phyloP scores from a whole-genome alignment of 208 protist genomes.

The Porcisia hertigi region DNA sequence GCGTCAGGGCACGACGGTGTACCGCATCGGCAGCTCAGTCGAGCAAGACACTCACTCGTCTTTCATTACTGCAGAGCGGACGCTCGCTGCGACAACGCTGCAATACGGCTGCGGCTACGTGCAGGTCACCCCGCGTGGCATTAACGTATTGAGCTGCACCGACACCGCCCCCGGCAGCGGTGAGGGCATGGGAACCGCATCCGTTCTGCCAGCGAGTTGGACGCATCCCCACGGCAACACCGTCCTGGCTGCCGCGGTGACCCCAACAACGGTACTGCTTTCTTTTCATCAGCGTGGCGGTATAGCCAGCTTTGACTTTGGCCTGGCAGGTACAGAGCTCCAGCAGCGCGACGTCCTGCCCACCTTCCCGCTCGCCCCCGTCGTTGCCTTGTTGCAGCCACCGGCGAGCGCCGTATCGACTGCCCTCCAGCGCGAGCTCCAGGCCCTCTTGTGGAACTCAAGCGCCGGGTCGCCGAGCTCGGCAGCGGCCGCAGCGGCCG shows the following conservation, averaged over 20 bases:
- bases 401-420: constrained; percentile 36
- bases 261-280: constrained; percentile 50
- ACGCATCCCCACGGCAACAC: constrained; percentile 76
- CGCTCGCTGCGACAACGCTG: constrained; percentile 70
- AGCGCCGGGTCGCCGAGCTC: constrained; percentile 4
- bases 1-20: constrained; percentile 57
- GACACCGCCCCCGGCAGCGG: constrained; percentile 6
- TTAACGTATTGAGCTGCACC: constrained; percentile 40
- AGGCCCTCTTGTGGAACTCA: constrained; percentile 34
- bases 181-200: not conserved
- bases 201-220: constrained; percentile 51
- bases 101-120: constrained; percentile 68
- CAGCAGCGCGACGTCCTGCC: constrained; percentile 62
- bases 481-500: constrained; percentile 10
- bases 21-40: constrained; percentile 48
- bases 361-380: constrained; percentile 59
- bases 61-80: constrained; percentile 73
- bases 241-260: constrained; percentile 70
- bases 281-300: constrained; percentile 69
- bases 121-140: constrained; percentile 72
- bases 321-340: constrained; percentile 54
- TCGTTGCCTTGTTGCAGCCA: constrained; percentile 61
- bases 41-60: constrained; percentile 57
- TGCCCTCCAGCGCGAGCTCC: constrained; percentile 31
- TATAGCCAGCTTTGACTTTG: constrained; percentile 77